A percentile compares a stretch with the other conserved stretches of the same genome.
phyloP scores from a whole-genome alignment of 495 filamentous ascomycete species.

The Penicillium atrosanguineum region DNA sequence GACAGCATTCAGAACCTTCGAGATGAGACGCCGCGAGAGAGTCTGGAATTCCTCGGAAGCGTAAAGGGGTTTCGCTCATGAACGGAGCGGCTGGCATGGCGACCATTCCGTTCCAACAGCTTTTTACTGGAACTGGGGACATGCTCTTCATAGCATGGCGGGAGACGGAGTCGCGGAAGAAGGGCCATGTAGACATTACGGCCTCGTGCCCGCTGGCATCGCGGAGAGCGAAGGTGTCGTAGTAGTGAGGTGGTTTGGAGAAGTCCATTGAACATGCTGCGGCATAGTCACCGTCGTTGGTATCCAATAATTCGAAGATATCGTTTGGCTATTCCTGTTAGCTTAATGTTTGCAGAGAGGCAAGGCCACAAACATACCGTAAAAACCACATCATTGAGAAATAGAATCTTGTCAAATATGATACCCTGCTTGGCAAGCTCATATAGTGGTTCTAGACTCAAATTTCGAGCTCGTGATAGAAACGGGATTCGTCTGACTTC shows the following conservation, averaged over 20 bases:
- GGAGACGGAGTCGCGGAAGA: constrained; percentile 63
- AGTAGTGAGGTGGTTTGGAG: constrained; percentile 62
- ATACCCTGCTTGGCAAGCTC: constrained; percentile 44
- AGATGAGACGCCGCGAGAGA: constrained; percentile 64
- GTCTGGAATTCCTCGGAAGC: constrained; percentile 72
- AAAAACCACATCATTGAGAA: constrained; percentile 76
- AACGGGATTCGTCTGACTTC: constrained; percentile 69
- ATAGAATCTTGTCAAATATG: constrained; percentile 67
- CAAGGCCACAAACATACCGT: constrained; percentile 41
- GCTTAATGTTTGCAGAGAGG: neutral
- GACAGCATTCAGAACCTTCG: constrained; percentile 80
- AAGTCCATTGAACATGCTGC: constrained; percentile 84
- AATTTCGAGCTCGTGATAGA: constrained; percentile 61
- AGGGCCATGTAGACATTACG: constrained; percentile 70
- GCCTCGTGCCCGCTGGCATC: constrained; percentile 63
- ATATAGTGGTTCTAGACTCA: constrained; percentile 45
- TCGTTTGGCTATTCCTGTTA: constrained; percentile 50
- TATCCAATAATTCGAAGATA: constrained; percentile 66
- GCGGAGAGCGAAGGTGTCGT: constrained; percentile 84
- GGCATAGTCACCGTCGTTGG: constrained; percentile 69
- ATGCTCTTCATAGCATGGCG: constrained; percentile 53
- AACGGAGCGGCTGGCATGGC: constrained; percentile 60
- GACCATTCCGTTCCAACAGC: constrained; percentile 85
- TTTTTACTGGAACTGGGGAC: constrained; percentile 63
- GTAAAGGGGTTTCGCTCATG: constrained; percentile 39